Base-by-base conservation (phyloP, 2,329 filamentous ascomycete species). In the Colletotrichum plurivorum region DNA sequence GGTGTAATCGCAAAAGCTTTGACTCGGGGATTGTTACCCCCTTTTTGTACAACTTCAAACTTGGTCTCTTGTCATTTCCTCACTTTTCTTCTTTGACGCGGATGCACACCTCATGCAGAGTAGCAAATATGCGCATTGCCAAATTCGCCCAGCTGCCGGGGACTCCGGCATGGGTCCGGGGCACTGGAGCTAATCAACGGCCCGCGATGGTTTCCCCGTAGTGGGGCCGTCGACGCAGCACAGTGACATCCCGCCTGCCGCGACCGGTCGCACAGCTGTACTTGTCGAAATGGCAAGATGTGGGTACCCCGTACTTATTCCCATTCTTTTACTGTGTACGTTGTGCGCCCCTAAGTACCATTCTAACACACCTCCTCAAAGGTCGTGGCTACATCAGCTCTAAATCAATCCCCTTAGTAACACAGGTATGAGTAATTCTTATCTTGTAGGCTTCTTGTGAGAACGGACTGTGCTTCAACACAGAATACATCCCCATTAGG, bases 101-200 rank as follows among this genome's bases (percentile, higher is more conserved):
- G 56, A 36, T 20, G 43, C 25, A 43, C 41, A 43, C 43, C 43
- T 13, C 22, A 59, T 48, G 56, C 43, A 39, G 43, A 49, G 20
- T 10, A 49, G 18, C 56, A 59, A 39, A 59, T 10, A 27, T 49
- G 48, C 18, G 22, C 25, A 48, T 48, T 39, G 27, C 45, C 43
- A 20, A 22, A 59, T 48, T 31, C 25, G 43, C 43, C n/a, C 56
- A 36, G 16, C n/a, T 15, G 16, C 12, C n/a, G 25, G 16, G 12
- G 41, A 43, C 12, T 43, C 12, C 41, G 16, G 16, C 41, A 20
- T 49, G 56, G 4, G 56, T 59, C 56, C 56, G 41, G 43, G 56
- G 41, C 13, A 36, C 43, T 43, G 43, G 56, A 59, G 43, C 56
- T 48, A 59, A 59, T 59, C 56, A 59, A 20, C 43, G 56, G 56